phyloP scores from a whole-genome alignment of 768 basidiomycete species.

The Lactarius vividus region DNA sequence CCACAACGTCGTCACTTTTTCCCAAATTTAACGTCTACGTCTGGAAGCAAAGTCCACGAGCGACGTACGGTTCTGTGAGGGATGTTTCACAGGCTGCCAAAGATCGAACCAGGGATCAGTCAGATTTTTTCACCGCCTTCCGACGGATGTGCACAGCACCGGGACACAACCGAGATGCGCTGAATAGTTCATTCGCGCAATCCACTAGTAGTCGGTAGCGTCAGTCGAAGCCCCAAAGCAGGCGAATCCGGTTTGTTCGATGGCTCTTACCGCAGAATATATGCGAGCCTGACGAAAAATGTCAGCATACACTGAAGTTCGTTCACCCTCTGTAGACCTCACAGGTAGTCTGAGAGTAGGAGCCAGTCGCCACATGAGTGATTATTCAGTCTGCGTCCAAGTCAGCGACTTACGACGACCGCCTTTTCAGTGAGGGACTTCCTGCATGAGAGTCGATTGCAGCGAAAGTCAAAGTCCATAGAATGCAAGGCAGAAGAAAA shows the following conservation, averaged over 20 bases:
- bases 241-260: neutral
- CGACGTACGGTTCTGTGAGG: conserved; percentile 69
- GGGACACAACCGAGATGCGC: conserved; percentile 72
- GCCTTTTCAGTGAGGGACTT: conserved; percentile 69
- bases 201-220: conserved; percentile 48
- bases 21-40: neutral
- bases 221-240: neutral
- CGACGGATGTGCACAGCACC: conserved; percentile 39
- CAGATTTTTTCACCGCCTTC: conserved; percentile 11
- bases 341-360: conserved; percentile 52
- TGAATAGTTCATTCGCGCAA: conserved; percentile 84
- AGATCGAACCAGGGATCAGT: neutral
- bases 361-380: conserved; percentile 27
- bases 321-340: conserved; percentile 27
- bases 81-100: conserved; percentile 75
- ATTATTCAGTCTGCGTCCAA: neutral
- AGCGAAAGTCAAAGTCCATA: conserved; percentile 78
- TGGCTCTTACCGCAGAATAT: conserved; percentile 67
- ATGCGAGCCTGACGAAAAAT: conserved; percentile 61
- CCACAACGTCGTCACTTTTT: conserved; percentile 35
- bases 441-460: conserved; percentile 77
- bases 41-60: conserved; percentile 11
- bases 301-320: neutral
- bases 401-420: conserved; percentile 61
- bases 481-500: neutral